A percentile compares a stretch with the other conserved stretches of the same genome.
Evolutionary conservation across 2,329 filamentous ascomycete genomes (phyloP).

Genomic region (Pseudogymnoascus sp.): DNA sequence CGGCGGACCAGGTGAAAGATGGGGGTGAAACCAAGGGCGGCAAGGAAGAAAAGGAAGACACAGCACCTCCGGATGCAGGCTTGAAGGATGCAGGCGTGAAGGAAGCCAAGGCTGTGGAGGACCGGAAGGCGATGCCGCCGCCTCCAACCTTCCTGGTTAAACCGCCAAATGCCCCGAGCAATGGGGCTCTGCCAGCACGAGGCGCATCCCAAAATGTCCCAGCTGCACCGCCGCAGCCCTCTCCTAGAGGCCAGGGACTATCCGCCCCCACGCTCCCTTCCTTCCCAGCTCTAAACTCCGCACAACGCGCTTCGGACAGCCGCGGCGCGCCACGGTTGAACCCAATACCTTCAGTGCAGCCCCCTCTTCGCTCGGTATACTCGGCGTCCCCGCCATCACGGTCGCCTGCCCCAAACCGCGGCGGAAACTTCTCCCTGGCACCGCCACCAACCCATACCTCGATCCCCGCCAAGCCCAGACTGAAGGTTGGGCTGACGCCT

Average conservation of each 20-base stretch:
- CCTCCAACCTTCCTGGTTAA: slow-evolving; percentile 15
- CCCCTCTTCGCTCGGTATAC: slow-evolving; percentile 14
- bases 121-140: slow-evolving; percentile 34
- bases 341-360: slow-evolving; percentile 15
- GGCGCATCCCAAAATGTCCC: neutral
- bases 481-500: slow-evolving; percentile 74
- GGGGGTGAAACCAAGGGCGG: slow-evolving; percentile 1
- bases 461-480: slow-evolving; percentile 47
- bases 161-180: slow-evolving; percentile 14
- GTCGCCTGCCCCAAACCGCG: slow-evolving; percentile 35
- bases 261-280: slow-evolving; percentile 24
- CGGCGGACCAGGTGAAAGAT: neutral
- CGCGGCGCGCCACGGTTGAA: slow-evolving; percentile 15
- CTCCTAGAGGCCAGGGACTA: slow-evolving; percentile 20
- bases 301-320: slow-evolving; percentile 37
- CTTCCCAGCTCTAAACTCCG: slow-evolving; percentile 46
- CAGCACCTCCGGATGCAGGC: neutral
- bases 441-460: slow-evolving; percentile 47
- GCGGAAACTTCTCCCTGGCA: slow-evolving; percentile 35
- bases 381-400: slow-evolving; percentile 23
- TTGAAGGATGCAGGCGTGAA: slow-evolving; percentile 17
- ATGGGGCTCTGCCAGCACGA: slow-evolving; percentile 17
- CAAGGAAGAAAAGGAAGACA: neutral
- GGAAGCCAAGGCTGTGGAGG: slow-evolving; percentile 16
- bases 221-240: neutral